Conservation (phyloP, 768 basidiomycete species). For the Mycena filopes region DNA sequence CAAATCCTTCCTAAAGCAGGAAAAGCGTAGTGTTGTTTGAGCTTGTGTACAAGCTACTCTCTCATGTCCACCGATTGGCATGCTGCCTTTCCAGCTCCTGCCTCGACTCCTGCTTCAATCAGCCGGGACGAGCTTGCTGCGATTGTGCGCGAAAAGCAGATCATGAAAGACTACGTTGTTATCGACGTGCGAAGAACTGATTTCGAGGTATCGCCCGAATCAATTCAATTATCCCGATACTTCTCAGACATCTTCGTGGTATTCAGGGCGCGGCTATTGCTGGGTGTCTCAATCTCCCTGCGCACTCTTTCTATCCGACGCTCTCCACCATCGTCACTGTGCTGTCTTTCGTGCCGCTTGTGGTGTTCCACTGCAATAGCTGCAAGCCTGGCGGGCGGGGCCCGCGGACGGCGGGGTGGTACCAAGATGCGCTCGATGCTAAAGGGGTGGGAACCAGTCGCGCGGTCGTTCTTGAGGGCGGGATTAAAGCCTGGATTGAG, state of each 20-base stretch:
- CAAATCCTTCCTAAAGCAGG: constrained; percentile 1
- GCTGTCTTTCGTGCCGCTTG: constrained; percentile 12
- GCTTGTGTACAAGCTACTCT: neutral
- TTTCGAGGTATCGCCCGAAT: constrained; percentile 24
- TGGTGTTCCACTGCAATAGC: constrained; percentile 30
- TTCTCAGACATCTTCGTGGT: neutral
- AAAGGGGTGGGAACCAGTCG: constrained; percentile 2
- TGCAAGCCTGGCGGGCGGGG: constrained; percentile 24
- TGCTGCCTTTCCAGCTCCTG: constrained; percentile 24
- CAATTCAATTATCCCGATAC: neutral
- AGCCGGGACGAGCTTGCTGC: constrained; percentile 14
- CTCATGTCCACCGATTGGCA: constrained; percentile 24
- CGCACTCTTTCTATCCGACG: constrained; percentile 30
- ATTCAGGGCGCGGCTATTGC: constrained; percentile 11
- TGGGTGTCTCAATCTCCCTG: constrained; percentile 29
- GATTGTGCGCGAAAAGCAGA: constrained; percentile 14
- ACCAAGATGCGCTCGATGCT: constrained; percentile 21
- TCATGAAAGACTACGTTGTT: constrained; percentile 30
- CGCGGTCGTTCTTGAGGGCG: constrained; percentile 24
- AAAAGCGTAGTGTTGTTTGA: constrained; percentile 6
- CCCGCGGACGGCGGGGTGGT: constrained; percentile 21
- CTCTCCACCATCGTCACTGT: constrained; percentile 21
- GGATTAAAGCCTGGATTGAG: constrained; percentile 23
- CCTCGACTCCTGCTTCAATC: constrained; percentile 14
- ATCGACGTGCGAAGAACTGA: constrained; percentile 30